These are phyloP conservation scores for Apiospora kogelbergensis DNA, from an alignment of 2,329 filamentous ascomycete species.

Conservation along the genomic window DNA sequence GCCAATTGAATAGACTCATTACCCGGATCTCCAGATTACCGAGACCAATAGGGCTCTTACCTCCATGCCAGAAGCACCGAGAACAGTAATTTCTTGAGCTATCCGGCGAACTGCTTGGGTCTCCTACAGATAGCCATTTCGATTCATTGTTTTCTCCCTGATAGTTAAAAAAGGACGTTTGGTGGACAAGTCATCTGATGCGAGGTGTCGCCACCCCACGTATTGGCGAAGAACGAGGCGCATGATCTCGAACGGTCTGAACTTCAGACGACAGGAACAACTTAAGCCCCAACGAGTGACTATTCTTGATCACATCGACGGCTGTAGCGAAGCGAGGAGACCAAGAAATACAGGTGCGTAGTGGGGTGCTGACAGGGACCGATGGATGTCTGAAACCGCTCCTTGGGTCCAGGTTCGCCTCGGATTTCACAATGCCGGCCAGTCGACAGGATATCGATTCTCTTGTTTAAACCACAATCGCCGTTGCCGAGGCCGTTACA, in stretches of 20 bases:
- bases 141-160: too few species aligned
- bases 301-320: not conserved
- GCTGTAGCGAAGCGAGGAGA: not conserved
- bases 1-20: slow-evolving; percentile 5
- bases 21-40: slow-evolving; percentile 6
- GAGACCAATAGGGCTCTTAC: not conserved
- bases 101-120: not conserved
- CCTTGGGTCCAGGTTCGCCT: not conserved
- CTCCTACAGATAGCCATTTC: not conserved
- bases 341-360: not conserved
- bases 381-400: slow-evolving; percentile 4
- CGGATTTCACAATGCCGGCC: slow-evolving; percentile 7
- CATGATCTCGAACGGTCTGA: not conserved
- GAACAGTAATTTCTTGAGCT: not conserved
- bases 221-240: not conserved
- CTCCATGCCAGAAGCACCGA: not conserved
- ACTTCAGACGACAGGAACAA: not conserved
- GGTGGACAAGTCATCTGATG: not conserved
- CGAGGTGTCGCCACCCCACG: not conserved
- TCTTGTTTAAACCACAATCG: not conserved
- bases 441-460: not conserved
- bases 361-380: not conserved
- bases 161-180: not conserved
- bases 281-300: not conserved
- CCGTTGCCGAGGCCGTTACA: not conserved